These are phyloP conservation scores for Colletotrichum lindemuthianum DNA, from an alignment of 2,329 filamentous ascomycete species.

Conservation along the genomic window DNA sequence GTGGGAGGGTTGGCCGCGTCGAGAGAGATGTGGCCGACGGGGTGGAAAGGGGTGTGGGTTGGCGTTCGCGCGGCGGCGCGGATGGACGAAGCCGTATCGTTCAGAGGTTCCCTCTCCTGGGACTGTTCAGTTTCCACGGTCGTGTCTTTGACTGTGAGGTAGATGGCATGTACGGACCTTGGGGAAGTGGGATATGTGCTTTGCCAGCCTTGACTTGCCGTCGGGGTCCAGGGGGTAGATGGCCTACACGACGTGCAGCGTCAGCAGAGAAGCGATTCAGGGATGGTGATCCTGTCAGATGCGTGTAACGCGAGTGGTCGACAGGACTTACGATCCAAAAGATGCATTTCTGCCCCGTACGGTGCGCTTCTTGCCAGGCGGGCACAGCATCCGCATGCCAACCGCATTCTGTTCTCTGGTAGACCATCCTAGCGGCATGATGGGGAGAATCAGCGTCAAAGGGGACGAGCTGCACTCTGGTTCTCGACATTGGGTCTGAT, in stretches of 20 bases:
- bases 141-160: too few relatives aligned
- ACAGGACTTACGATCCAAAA: conserved; percentile 37
- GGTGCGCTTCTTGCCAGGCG: conserved; percentile 38
- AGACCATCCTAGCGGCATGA: conserved; percentile 39
- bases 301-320: too few relatives aligned
- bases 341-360: conserved; percentile 35
- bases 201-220: conserved; percentile 34
- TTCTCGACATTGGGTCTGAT: conserved; percentile 1
- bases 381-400: conserved; percentile 39
- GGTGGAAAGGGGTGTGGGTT: conserved; percentile 37
- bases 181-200: conserved; percentile 39
- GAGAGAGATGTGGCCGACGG: conserved; percentile 46
- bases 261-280: neutral
- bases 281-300: too few relatives aligned
- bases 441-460: conserved; percentile 40
- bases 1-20: conserved; percentile 36
- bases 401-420: conserved; percentile 41
- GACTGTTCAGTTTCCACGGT: conserved; percentile 26
- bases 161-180: conserved; percentile 11
- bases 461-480: conserved; percentile 38
- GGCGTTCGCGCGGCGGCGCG: conserved; percentile 24
- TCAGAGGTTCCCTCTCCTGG: conserved; percentile 35
- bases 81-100: conserved; percentile 32
- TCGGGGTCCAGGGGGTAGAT: conserved; percentile 28
- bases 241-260: conserved; percentile 23